These are phyloP conservation scores for Poa annua DNA, from an alignment of 176 grass and related monocot species.

Conservation along the genomic window DNA sequence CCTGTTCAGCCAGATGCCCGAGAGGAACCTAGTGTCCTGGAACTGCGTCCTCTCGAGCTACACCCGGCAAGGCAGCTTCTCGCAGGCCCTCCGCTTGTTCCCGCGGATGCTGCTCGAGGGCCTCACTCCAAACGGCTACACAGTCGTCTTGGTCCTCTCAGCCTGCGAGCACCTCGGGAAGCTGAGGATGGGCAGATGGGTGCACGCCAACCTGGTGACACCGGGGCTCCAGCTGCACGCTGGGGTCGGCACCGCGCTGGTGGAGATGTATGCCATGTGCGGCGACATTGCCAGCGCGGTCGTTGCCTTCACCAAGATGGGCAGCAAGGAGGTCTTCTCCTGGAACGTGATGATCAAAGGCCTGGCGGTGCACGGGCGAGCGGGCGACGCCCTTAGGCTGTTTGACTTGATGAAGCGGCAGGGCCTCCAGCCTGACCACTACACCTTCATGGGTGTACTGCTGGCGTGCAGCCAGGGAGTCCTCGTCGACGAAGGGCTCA, in stretches of 20 bases:
- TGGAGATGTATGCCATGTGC: constrained; percentile 63
- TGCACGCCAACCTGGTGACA: constrained; percentile 57
- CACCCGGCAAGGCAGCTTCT: constrained; percentile 41
- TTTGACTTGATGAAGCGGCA: constrained; percentile 42
- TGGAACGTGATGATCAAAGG: constrained; percentile 66
- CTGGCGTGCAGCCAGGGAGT: constrained; percentile 33
- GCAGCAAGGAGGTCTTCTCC: constrained; percentile 52
- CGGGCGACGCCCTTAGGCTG: constrained; percentile 27
- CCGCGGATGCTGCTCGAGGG: constrained; percentile 46
- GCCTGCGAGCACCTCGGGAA: constrained; percentile 52
- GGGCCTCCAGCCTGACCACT: constrained; percentile 38
- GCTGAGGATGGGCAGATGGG: constrained; percentile 53
- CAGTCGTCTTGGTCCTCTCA: constrained; percentile 35
- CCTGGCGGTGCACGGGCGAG: constrained; percentile 25
- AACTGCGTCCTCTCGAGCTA: constrained; percentile 63
- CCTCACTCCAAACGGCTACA: constrained; percentile 43
- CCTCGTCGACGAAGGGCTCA: constrained; percentile 38
- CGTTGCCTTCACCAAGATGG: constrained; percentile 51
- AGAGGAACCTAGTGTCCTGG: constrained; percentile 60
- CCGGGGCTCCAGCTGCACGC: constrained; percentile 36
- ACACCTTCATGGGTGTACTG: constrained; percentile 50
- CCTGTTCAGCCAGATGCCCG: constrained; percentile 53
- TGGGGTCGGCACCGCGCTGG: constrained; percentile 49
- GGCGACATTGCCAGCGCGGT: constrained; percentile 46
- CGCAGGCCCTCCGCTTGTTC: constrained; percentile 45